Percentiles rank a stretch among this genome's conserved stretches.
These are phyloP conservation scores for Phytopythium boreale DNA, from an alignment of 352 stramenopile genomes.

Conservation along the genomic window DNA sequence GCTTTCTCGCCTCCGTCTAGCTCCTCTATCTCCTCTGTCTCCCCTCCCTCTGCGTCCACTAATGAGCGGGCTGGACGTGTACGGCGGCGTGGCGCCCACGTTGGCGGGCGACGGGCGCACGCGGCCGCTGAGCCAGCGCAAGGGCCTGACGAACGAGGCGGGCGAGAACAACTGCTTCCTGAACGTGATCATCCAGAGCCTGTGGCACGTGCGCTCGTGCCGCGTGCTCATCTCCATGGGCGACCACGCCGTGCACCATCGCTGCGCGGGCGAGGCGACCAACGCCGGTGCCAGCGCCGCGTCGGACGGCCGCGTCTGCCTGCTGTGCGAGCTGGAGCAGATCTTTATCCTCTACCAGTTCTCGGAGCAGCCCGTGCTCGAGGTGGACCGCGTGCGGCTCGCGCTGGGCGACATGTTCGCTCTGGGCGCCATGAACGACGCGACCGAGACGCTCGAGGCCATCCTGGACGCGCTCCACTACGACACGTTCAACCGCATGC, in stretches of 20 bases:
- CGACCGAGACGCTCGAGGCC: conserved; percentile 78
- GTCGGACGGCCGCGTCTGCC: conserved; percentile 24
- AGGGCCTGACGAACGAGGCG: conserved; percentile 80
- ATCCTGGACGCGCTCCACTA: conserved; percentile 77
- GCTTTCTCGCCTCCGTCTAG: neutral
- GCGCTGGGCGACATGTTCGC: conserved; percentile 63
- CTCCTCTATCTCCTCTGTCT: neutral
- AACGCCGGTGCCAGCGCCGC: conserved; percentile 14
- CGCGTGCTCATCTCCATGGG: conserved; percentile 73
- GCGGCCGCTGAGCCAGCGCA: conserved; percentile 49
- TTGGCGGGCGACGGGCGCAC: conserved; percentile 2
- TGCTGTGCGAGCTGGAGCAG: conserved; percentile 84
- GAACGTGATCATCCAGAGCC: conserved; percentile 89
- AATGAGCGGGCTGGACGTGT: conserved; percentile 5
- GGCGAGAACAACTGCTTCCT: conserved; percentile 91
- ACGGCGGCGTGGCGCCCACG: conserved; percentile 3
- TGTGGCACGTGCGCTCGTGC: conserved; percentile 89
- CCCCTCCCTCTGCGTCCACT: no score
- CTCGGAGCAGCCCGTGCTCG: conserved; percentile 67
- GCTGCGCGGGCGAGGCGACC: conserved; percentile 33
- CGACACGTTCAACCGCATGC: conserved; percentile 78
- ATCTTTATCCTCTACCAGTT: conserved; percentile 88
- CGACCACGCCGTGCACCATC: conserved; percentile 78
- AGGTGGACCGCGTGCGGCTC: conserved; percentile 68
- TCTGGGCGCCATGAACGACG: conserved; percentile 84